Percentiles rank a stretch among this genome's conserved stretches.
phyloP scores from a whole-genome alignment of 2,329 filamentous ascomycete genomes.

The Samsoniella hepiali region DNA sequence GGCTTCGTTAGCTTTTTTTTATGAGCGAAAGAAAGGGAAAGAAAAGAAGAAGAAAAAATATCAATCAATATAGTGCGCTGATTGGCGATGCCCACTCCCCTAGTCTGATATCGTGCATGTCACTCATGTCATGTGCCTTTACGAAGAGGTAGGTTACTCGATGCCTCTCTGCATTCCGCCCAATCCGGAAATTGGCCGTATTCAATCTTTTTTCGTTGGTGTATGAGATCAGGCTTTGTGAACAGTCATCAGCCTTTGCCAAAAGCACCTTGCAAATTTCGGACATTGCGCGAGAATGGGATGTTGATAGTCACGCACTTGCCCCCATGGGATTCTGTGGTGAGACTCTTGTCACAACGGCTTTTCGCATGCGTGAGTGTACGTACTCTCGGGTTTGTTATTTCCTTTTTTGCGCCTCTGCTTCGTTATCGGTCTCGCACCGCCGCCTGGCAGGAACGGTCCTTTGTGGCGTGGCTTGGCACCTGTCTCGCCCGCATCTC shows the following conservation, averaged over 20 bases:
- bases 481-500: background rate
- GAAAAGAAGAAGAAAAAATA: background rate
- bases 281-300: background rate
- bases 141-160: background rate
- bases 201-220: background rate
- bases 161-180: background rate
- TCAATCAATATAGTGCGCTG: background rate
- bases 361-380: background rate
- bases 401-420: background rate
- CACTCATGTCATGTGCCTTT: background rate
- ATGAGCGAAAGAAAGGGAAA: background rate
- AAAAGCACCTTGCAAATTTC: background rate
- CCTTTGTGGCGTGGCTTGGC: background rate
- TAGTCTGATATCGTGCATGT: slow-evolving; percentile 7
- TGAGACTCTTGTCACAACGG: background rate
- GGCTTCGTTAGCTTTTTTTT: no score
- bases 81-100: background rate
- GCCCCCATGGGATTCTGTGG: background rate
- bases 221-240: background rate
- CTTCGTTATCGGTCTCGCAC: background rate
- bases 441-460: background rate
- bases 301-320: background rate
- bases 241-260: background rate
- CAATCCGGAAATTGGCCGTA: background rate
- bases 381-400: background rate